phyloP scores from a whole-genome alignment of 805 yeast species.

The Yarrowia bubula region DNA sequence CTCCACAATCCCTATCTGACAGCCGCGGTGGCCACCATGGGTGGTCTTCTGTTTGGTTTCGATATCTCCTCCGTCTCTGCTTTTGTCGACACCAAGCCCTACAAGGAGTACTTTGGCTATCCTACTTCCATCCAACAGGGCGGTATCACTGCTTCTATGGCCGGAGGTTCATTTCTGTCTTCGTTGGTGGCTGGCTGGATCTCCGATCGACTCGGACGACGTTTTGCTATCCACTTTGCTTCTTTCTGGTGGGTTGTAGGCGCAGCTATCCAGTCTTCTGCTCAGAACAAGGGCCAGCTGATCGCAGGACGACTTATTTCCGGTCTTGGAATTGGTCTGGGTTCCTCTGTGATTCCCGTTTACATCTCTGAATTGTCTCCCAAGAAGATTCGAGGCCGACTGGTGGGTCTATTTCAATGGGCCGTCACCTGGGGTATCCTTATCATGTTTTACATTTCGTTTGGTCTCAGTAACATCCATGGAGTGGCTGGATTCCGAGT shows the following conservation, averaged over 20 bases:
- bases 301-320: slow-evolving; percentile 58
- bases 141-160: slow-evolving; percentile 69
- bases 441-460: slow-evolving; percentile 57
- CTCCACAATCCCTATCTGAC: slow-evolving; percentile 57
- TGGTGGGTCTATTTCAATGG: slow-evolving; percentile 63
- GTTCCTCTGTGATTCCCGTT: slow-evolving; percentile 65
- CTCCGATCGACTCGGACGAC: slow-evolving; percentile 58
- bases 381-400: slow-evolving; percentile 56
- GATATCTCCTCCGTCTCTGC: slow-evolving; percentile 79
- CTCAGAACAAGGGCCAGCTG: slow-evolving; percentile 46
- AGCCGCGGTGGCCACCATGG: slow-evolving; percentile 57
- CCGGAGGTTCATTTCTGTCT: slow-evolving; percentile 79
- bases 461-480: slow-evolving; percentile 48
- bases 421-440: slow-evolving; percentile 62
- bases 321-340: slow-evolving; percentile 65
- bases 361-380: slow-evolving; percentile 66
- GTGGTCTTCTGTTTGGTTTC: slow-evolving; percentile 74
- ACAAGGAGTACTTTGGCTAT: slow-evolving; percentile 50
- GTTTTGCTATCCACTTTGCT: slow-evolving; percentile 51
- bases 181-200: slow-evolving; percentile 55
- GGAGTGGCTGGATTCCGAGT: slow-evolving; percentile 57
- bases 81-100: slow-evolving; percentile 52
- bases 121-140: slow-evolving; percentile 66
- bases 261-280: slow-evolving; percentile 51
- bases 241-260: slow-evolving; percentile 62